Conservation (phyloP, 352 stramenopile species). For the Thalassiosira livingstoniorum region DNA sequence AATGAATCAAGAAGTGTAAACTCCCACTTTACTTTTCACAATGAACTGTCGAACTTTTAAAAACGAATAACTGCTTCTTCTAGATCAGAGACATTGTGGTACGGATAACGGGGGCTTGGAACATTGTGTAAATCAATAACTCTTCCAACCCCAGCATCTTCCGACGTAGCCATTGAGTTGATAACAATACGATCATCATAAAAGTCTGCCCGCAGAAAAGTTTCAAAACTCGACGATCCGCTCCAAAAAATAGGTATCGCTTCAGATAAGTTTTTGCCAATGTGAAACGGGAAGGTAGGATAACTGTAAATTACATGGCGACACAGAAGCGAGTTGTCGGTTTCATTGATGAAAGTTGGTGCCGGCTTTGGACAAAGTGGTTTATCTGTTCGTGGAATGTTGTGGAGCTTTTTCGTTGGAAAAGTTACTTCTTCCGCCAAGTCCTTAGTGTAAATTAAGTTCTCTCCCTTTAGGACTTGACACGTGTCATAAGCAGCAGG, state of each 20-base stretch:
- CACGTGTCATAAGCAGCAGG: slow-evolving; percentile 59
- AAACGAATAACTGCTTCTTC: slow-evolving; percentile 53
- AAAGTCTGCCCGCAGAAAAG: slow-evolving; percentile 61
- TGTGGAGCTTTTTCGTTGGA: slow-evolving; percentile 52
- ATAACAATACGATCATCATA: slow-evolving; percentile 54
- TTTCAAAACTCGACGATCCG: slow-evolving; percentile 62
- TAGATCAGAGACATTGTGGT: slow-evolving; percentile 52
- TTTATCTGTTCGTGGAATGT: slow-evolving; percentile 53
- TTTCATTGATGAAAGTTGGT: slow-evolving; percentile 62
- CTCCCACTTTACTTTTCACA: background rate
- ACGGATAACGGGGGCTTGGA: slow-evolving; percentile 54
- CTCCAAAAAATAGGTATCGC: slow-evolving; percentile 64
- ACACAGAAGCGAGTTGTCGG: slow-evolving; percentile 62
- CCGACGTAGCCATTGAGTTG: slow-evolving; percentile 49
- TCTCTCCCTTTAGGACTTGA: slow-evolving; percentile 56
- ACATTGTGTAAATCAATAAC: slow-evolving; percentile 57
- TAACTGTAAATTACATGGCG: slow-evolving; percentile 50
- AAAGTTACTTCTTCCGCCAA: slow-evolving; percentile 35
- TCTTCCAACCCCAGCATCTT: slow-evolving; percentile 43
- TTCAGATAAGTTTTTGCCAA: slow-evolving; percentile 30
- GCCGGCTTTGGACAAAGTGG: slow-evolving; percentile 55
- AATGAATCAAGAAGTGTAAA: background rate
- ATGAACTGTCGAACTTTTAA: too few relatives aligned
- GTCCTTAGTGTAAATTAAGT: slow-evolving; percentile 56
- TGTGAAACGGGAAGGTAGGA: slow-evolving; percentile 52